Percentiles rank a stretch among this genome's conserved stretches.
Conservation (phyloP, 495 filamentous ascomycete genomes). For the Xylaria nigripes region DNA sequence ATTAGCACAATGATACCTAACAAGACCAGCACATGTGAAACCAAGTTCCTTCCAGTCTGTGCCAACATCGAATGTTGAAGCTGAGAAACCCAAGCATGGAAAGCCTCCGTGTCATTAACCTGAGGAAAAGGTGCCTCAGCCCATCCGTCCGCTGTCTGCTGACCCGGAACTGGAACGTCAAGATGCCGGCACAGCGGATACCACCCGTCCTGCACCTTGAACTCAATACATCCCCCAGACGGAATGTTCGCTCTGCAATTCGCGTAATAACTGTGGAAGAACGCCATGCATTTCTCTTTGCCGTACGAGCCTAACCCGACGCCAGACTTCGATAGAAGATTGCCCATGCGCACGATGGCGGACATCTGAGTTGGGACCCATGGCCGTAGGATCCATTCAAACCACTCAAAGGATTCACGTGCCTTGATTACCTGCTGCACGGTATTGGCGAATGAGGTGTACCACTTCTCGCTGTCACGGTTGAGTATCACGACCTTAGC, state of each 20-base stretch:
- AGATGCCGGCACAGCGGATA: slow-evolving; percentile 54
- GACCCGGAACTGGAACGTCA: slow-evolving; percentile 41
- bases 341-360: slow-evolving; percentile 7
- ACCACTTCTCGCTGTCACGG: slow-evolving; percentile 40
- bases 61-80: not conserved
- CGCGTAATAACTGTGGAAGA: slow-evolving; percentile 15
- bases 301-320: slow-evolving; percentile 5
- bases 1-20: not conserved
- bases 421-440: slow-evolving; percentile 7
- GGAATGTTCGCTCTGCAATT: slow-evolving; percentile 15
- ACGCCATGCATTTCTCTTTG: slow-evolving; percentile 12
- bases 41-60: not conserved
- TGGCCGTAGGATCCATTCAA: slow-evolving; percentile 13
- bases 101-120: slow-evolving; percentile 7
- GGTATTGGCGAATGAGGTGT: slow-evolving; percentile 14
- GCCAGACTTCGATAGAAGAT: slow-evolving; percentile 37
- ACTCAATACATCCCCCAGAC: slow-evolving; percentile 40
- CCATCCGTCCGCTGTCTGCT: not conserved
- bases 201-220: slow-evolving; percentile 55
- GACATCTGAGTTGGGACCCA: slow-evolving; percentile 46
- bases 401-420: slow-evolving; percentile 23
- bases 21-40: not conserved
- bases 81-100: slow-evolving; percentile 5
- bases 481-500: slow-evolving; percentile 56
- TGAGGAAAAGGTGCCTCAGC: slow-evolving; percentile 6